Base-by-base conservation (phyloP, 768 basidiomycete species). In the Amanita phalloides region DNA sequence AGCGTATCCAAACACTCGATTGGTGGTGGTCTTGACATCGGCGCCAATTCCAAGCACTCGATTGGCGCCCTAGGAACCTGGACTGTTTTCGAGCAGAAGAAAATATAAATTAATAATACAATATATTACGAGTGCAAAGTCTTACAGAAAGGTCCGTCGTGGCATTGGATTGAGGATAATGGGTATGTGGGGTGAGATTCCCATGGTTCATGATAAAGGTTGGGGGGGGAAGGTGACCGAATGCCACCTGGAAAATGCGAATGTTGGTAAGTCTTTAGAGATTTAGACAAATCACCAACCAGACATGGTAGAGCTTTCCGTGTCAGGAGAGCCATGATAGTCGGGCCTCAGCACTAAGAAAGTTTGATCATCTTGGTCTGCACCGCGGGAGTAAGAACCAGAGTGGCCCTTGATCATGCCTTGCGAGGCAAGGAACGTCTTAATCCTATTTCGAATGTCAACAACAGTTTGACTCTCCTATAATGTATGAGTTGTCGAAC, bases 381-480 rank as follows among this genome's bases (percentile, higher is more conserved):
- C 60, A 20, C 71, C 66, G 41, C 82, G 80, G 17, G 83, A 73
- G 1, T 78, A 82, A 25, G 82, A 69, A 51, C 84, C 84, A 17
- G 88, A 84, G 60, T 90, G 87, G 26, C 89, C 89, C 67, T 90
- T 90, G 66, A 91, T 90, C 86, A 90, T 87, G 45, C 88, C 88
- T 64, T 90, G 86, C 0, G 85, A 77, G 0, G 85, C 85, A 21
- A 90, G 74, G 60, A 87, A 86, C 1, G 69, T 67, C 68, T 90
- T 90, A 61, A 89, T 90, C 68, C 81, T 85, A 58, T 87, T 85
- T 50, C 87, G 76, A 37, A 88, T 69, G 54, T 78, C 77, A 33
- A 75, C 61, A 3, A 89, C 86, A 55, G 80, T 83, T 55, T 78
- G 75, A 58, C 70, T 80, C 35, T 50, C 41, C 41, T 50, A 30